phyloP scores from a whole-genome alignment of 768 basidiomycete species.

The Hemileccinum impolitum region DNA sequence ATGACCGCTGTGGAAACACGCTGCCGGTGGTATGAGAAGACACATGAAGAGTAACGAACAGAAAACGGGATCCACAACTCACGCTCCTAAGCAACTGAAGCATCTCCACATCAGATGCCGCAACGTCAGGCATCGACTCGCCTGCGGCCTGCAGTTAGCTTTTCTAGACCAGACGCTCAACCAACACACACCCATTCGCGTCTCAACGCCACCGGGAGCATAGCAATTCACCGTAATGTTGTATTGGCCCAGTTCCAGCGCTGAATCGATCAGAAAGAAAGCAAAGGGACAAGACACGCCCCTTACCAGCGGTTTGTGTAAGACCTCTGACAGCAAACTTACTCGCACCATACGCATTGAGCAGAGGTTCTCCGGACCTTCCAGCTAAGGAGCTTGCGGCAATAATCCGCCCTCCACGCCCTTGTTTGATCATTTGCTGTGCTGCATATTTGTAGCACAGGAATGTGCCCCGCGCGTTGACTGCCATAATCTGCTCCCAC shows the following conservation, averaged over 20 bases:
- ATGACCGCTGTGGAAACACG: neutral
- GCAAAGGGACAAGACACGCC: too few species aligned
- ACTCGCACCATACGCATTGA: conserved; percentile 8
- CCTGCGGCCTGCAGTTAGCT: neutral
- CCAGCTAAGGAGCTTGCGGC: conserved; percentile 27
- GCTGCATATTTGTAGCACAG: too few species aligned
- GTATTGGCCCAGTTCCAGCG: conserved; percentile 28
- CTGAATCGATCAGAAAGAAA: neutral
- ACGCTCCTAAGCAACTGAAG: neutral
- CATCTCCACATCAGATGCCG: neutral
- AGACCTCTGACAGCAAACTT: conserved; percentile 38
- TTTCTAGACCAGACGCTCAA: too few species aligned
- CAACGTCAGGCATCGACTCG: too few species aligned
- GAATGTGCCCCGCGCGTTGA: conserved; percentile 35
- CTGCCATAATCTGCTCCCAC: conserved; percentile 29
- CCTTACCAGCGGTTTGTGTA: conserved; percentile 35
- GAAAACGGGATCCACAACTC: neutral
- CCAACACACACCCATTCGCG: conserved; percentile 23
- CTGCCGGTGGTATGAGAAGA: neutral
- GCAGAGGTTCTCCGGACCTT: conserved; percentile 19
- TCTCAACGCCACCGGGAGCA: conserved; percentile 33
- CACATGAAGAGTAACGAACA: neutral
- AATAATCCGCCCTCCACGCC: conserved; percentile 38
- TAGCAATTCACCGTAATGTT: conserved; percentile 38
- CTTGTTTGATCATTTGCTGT: too few species aligned